phyloP scores from a whole-genome alignment of 176 grass and related monocot genomes.

The Bromus sterilis region DNA sequence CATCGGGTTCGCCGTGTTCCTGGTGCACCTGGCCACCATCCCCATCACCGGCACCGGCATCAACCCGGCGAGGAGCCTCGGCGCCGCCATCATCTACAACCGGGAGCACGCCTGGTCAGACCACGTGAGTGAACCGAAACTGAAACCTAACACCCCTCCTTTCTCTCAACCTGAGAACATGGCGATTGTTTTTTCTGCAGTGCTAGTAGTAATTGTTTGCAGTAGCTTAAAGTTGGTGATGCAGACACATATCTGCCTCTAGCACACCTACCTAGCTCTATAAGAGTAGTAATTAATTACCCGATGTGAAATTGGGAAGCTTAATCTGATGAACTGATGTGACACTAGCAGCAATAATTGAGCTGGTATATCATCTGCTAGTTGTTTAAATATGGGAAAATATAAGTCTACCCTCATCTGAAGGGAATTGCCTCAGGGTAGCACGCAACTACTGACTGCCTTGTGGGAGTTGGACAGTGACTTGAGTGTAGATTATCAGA shows the following conservation, averaged over 20 bases:
- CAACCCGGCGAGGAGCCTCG: conserved; percentile 92
- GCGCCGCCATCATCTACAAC: conserved; percentile 85
- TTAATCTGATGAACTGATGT: not conserved
- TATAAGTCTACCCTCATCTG: conserved; percentile 9
- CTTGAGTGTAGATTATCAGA: not conserved
- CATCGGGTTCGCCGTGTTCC: conserved; percentile 89
- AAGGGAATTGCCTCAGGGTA: not conserved
- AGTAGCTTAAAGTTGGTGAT: not conserved
- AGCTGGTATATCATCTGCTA: not conserved
- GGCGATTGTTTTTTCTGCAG: not conserved
- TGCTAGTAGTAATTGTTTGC: not conserved
- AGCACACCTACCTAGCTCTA: too few relatives aligned
- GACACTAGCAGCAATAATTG: not conserved
- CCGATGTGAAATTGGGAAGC: not conserved
- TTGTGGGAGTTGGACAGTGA: not conserved
- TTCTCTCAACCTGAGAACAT: too few relatives aligned
- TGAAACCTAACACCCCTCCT: not conserved
- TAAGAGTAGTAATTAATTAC: too few relatives aligned
- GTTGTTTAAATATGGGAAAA: conserved; percentile 10
- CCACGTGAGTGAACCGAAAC: conserved; percentile 48
- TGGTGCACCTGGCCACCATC: conserved; percentile 94
- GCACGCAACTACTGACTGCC: conserved; percentile 17
- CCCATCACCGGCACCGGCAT: conserved; percentile 98
- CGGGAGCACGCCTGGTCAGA: conserved; percentile 55
- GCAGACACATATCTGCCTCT: not conserved